Evolutionary conservation across 768 basidiomycete species (phyloP), one percentile per base, ranked within the genome.

Genomic region (Lactarius indigo): DNA sequence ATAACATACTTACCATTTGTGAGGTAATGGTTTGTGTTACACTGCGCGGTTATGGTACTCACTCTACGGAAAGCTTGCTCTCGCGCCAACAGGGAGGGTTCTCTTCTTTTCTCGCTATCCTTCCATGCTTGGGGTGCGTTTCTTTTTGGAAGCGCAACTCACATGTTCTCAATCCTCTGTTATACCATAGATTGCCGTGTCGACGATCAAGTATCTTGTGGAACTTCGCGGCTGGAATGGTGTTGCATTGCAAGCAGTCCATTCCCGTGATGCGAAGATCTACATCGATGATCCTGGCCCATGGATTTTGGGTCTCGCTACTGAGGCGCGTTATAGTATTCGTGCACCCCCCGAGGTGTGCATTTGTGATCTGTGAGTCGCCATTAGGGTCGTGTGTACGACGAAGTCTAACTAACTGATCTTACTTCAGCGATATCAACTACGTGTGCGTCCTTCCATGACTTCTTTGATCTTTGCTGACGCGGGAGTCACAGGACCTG

Each of bases 281-380:
- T 92, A 94, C 70, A 89, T 96, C 68, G 95, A 98, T 70, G 95
- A 98, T 75, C 94, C 96, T 52, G 96, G 96, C 39, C 96, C 96
- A 67, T 98, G 94, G 88, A 94, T 98, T 72, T 85, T 98, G 76
- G 96, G 92, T 41, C 81, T 96, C 44, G 87, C 92, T 13, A 92
- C 91, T 1, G 90, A 96, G 74, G 89, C 91, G 9, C 83, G 92
- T 66, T 90, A 93, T 75, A 84, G 90, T 70, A 80, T 93, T 23
- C 82, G 89, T 31, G 84, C 89, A 10, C 80, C 87, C 1, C 80
- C 90, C 0, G 96, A 98, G 74, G 88, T 96, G 37, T 94, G 91
- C 73, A 81, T 97, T 50, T 87, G 91, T 71, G 94, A 96, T 76
- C 77, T 96, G 85, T 94, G 81, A 76, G 87, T 61, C 7, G 13